phyloP scores from a whole-genome alignment of 208 protist species.

The Crithidia expoeki region DNA sequence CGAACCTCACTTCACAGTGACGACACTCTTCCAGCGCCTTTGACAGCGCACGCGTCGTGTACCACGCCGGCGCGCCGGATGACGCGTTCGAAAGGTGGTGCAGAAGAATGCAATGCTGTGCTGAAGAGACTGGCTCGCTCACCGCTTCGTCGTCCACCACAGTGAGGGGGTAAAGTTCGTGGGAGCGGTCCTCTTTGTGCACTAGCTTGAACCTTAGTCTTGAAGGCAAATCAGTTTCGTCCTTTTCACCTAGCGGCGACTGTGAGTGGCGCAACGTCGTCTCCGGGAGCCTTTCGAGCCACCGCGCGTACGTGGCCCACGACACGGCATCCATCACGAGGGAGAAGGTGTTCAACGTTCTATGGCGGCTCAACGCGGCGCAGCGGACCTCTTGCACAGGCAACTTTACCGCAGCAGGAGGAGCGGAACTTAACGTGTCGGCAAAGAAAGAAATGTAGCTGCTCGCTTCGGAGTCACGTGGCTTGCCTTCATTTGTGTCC shows the following conservation, averaged over 20 bases:
- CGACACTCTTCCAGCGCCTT: constrained; percentile 3
- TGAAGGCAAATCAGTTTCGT: too few relatives aligned
- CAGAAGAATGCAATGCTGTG: constrained; percentile 4
- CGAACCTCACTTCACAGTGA: background rate
- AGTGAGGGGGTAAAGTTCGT: constrained; percentile 6
- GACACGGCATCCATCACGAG: constrained; percentile 27
- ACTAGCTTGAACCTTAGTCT: constrained; percentile 1
- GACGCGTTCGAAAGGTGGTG: background rate
- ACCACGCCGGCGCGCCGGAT: background rate
- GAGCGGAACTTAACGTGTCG: background rate
- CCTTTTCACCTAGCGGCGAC: too few relatives aligned
- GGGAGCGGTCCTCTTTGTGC: background rate
- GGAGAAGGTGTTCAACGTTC: background rate
- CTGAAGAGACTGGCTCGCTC: background rate
- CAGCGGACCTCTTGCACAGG: constrained; percentile 1
- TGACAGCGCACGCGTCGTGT: background rate
- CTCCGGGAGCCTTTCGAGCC: constrained; percentile 9
- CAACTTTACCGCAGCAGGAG: background rate
- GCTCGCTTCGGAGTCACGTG: too few relatives aligned
- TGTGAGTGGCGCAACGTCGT: background rate
- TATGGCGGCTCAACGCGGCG: background rate
- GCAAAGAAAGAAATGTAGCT: background rate
- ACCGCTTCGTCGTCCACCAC: background rate
- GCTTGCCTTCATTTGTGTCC: background rate
- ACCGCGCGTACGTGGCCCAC: constrained; percentile 23